Base-by-base conservation (phyloP, 192 early-diverging fungal species). In the Pilaira anomala region DNA sequence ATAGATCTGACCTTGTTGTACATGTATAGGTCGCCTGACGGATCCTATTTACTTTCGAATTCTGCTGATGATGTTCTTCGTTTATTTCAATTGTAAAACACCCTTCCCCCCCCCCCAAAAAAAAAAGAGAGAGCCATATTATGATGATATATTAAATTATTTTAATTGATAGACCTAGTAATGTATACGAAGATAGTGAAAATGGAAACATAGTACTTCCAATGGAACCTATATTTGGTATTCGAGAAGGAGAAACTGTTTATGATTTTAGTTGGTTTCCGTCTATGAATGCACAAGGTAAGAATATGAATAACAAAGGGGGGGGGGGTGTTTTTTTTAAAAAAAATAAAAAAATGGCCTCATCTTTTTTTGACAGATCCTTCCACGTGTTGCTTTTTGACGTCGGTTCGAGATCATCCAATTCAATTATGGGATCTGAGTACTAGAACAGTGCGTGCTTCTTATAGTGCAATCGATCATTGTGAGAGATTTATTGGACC, bases 351-450 rank as follows among this genome's bases (percentile, higher is more conserved):
- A 56, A 33, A 13, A 53, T 9, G 42, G 18, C 13, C 22, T 19
- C 11, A 19, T n/a, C n/a, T n/a, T 51, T 22, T 57, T 8, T 25
- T 19, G 25, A 13, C 26, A 67, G 81, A 90, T 51, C 81, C 84
- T 2, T 72, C 71, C 9, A 80, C 85, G 7, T 85, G 84, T 71
- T 87, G 83, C 19, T 66, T 92, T 1, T 51, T 88, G 2, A 76
- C 80, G 2, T 85, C 84, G 7, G 79, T 78, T 21, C 76, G 90
- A 48, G 92, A 93, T 40, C 89, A 92, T 45, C 91, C 92, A 0
- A 61, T 93, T 3, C 90, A 83, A 24, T 54, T 94, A 59, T 90
- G 92, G 80, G 90, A 92, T 69, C 80, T 79, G 0, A 80, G 67
- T 33, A 80, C 84, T 19, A 84, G 84, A 29, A 71, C 83, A 48